phyloP scores from a whole-genome alignment of 2,329 filamentous ascomycete genomes.

The Leptosphaerulina australis region DNA sequence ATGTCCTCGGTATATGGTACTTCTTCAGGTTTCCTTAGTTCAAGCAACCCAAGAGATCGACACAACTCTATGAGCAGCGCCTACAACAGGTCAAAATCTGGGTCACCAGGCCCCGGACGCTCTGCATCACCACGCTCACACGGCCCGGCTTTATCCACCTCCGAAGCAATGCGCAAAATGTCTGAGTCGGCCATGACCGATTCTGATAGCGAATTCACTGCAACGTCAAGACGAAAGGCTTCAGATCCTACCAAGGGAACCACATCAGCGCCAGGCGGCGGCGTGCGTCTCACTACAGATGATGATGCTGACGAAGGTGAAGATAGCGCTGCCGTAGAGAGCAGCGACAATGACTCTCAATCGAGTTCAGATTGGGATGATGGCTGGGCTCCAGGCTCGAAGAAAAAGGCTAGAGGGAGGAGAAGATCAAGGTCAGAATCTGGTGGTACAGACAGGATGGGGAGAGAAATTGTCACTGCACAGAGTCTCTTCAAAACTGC shows the following conservation, averaged over 20 bases:
- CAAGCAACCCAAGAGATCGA: slow-evolving; percentile 38
- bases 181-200: slow-evolving; percentile 19
- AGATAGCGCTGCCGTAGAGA: slow-evolving; percentile 65
- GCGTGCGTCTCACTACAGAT: slow-evolving; percentile 61
- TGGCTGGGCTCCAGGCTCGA: slow-evolving; percentile 47
- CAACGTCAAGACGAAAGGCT: slow-evolving; percentile 54
- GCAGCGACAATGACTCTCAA: slow-evolving; percentile 66
- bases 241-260: slow-evolving; percentile 49
- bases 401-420: slow-evolving; percentile 49
- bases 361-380: slow-evolving; percentile 70
- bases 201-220: slow-evolving; percentile 10
- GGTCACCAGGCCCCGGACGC: slow-evolving; percentile 46
- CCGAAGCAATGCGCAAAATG: slow-evolving; percentile 19
- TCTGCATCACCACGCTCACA: slow-evolving; percentile 45
- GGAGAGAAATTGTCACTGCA: slow-evolving; percentile 51
- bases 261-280: slow-evolving; percentile 54
- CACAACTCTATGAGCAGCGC: slow-evolving; percentile 50
- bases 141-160: slow-evolving; percentile 9
- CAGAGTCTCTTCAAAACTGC: slow-evolving; percentile 73
- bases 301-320: slow-evolving; percentile 62
- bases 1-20: slow-evolving; percentile 53
- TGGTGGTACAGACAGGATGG: slow-evolving; percentile 45
- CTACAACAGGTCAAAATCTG: slow-evolving; percentile 47
- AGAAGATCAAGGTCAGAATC: slow-evolving; percentile 45
- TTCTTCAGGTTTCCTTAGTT: slow-evolving; percentile 29